phyloP scores from a whole-genome alignment of 306 rosid genomes.

The Boehmeria nivea region DNA sequence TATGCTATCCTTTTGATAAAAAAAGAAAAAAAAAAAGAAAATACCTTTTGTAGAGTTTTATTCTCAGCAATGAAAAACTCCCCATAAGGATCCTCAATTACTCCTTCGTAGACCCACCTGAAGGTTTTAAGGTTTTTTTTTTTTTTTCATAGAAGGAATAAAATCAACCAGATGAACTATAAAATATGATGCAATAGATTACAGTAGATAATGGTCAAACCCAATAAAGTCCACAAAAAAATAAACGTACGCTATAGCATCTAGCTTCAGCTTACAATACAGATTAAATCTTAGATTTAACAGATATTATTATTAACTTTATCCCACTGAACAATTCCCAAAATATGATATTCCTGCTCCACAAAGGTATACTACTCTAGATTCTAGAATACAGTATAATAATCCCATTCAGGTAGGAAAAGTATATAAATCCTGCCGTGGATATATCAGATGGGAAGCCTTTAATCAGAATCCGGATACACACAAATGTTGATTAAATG shows the following conservation, averaged over 20 bases:
- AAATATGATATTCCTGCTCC: background rate
- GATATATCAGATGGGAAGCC: background rate
- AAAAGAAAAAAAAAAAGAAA: too few species aligned
- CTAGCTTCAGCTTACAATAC: too few species aligned
- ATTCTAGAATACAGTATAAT: too few species aligned
- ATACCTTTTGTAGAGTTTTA: slow-evolving; percentile 84
- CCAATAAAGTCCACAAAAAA: too few species aligned
- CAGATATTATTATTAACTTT: background rate
- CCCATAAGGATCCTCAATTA: slow-evolving; percentile 91
- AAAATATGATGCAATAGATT: slow-evolving; percentile 2
- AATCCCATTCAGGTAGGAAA: background rate
- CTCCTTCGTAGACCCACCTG: slow-evolving; percentile 98
- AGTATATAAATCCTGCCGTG: background rate
- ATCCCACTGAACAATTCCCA: background rate
- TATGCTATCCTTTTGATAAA: too few species aligned
- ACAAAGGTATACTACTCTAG: background rate
- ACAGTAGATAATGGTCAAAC: background rate
- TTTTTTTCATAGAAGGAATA: slow-evolving; percentile 20
- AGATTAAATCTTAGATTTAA: too few species aligned
- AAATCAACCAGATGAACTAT: slow-evolving; percentile 17
- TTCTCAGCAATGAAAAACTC: slow-evolving; percentile 93
- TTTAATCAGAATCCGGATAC: background rate
- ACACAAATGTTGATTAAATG: background rate
- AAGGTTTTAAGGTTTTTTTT: too few species aligned
- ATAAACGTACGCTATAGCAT: too few species aligned